Percentiles rank a stretch among this genome's conserved stretches.
Conservation (phyloP, 2,329 filamentous ascomycete species). For the Orbilia blumenaviensis region DNA sequence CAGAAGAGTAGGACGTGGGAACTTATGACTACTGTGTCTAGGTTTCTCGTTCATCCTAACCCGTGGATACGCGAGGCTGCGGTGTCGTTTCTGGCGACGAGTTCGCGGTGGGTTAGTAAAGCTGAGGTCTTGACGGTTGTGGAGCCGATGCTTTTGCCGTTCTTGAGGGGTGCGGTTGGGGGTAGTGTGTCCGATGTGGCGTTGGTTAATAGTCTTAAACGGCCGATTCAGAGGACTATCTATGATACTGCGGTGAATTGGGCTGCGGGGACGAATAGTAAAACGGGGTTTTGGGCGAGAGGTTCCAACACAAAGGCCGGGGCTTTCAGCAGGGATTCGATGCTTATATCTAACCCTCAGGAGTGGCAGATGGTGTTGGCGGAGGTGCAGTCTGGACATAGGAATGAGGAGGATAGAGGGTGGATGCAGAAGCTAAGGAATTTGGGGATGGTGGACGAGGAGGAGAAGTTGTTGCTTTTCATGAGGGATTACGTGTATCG, state of each 20-base stretch:
- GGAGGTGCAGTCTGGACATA: constrained; percentile 27
- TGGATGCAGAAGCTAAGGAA: constrained; percentile 88
- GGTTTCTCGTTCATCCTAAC: constrained; percentile 93
- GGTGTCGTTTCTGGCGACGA: constrained; percentile 80
- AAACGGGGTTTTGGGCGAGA: constrained; percentile 81
- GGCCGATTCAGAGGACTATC: constrained; percentile 78
- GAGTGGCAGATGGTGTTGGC: constrained; percentile 47
- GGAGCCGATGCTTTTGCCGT: constrained; percentile 80
- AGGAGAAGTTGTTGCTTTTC: constrained; percentile 87
- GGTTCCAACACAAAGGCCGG: constrained; percentile 23
- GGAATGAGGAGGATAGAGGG: constrained; percentile 72
- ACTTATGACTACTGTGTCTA: constrained; percentile 79
- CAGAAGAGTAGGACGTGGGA: constrained; percentile 87
- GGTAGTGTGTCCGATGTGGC: constrained; percentile 43
- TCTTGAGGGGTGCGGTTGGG: constrained; percentile 77
- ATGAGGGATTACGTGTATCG: constrained; percentile 92
- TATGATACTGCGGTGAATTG: constrained; percentile 87
- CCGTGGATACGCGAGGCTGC: constrained; percentile 93
- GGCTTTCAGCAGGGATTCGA: constrained; percentile 28
- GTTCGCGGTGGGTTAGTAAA: constrained; percentile 76
- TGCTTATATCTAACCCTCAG: constrained; percentile 27
- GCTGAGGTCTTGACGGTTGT: constrained; percentile 87
- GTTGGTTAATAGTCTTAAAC: constrained; percentile 73
- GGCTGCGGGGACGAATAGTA: constrained; percentile 82
- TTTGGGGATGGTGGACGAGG: constrained; percentile 80